Evolutionary conservation across 306 rosid species (phyloP).

Genomic region (Fagus sylvatica): DNA sequence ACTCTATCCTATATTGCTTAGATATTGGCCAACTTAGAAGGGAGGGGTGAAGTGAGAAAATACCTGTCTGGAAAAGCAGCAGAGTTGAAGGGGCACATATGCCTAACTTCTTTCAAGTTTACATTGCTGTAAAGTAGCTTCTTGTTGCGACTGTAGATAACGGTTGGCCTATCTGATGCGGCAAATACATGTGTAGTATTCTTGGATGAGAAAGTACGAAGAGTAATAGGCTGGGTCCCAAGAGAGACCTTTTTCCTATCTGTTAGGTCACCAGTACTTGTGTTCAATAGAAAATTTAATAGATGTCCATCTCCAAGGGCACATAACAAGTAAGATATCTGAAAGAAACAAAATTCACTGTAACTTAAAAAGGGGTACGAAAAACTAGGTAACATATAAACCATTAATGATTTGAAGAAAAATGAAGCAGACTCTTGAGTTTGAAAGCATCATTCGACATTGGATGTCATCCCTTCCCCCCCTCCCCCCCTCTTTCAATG

Average conservation of each 20-base stretch:
- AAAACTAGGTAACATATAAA: not conserved
- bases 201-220: constrained; percentile 95
- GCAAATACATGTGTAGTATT: constrained; percentile 94
- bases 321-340: constrained; percentile 89
- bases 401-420: not conserved
- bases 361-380: not conserved
- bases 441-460: no score
- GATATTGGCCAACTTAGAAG: constrained; percentile 1
- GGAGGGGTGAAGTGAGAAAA: constrained; percentile 4
- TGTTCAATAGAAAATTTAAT: constrained; percentile 80
- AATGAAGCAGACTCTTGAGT: no score
- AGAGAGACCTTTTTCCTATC: constrained; percentile 97
- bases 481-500: not conserved
- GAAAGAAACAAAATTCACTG: constrained; percentile 24
- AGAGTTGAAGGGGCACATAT: constrained; percentile 99
- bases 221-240: constrained; percentile 98
- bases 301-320: constrained; percentile 99
- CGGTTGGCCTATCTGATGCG: constrained; percentile 98
- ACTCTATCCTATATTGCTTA: not conserved
- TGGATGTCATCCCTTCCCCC: not conserved
- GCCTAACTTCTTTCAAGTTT: constrained; percentile 96
- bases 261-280: constrained; percentile 74
- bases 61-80: constrained; percentile 99
- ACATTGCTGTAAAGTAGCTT: constrained; percentile 92
- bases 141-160: constrained; percentile 96